phyloP scores from a whole-genome alignment of 345 rosid genomes.

The Gossypium anomalum region DNA sequence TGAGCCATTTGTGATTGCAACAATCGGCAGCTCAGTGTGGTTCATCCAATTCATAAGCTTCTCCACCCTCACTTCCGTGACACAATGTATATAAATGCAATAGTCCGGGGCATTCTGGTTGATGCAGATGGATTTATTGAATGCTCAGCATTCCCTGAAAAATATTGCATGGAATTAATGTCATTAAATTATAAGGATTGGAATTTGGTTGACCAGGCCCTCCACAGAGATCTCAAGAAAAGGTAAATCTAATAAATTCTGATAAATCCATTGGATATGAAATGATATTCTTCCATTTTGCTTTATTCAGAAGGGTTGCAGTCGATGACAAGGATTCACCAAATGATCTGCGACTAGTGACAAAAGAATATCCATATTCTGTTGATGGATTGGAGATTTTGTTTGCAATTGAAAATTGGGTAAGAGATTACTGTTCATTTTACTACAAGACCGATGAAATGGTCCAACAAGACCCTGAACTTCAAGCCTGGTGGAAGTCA shows the following conservation, averaged over 20 bases:
- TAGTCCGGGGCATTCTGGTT: constrained; percentile 51
- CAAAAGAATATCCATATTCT: constrained; percentile 70
- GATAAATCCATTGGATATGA: neutral
- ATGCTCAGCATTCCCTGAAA: constrained; percentile 52
- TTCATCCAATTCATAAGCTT: constrained; percentile 76
- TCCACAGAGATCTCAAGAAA: constrained; percentile 70
- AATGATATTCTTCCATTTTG: neutral
- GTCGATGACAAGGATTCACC: constrained; percentile 53
- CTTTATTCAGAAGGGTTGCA: constrained; percentile 53
- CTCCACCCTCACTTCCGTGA: constrained; percentile 78
- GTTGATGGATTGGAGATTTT: constrained; percentile 76
- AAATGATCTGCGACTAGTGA: constrained; percentile 49
- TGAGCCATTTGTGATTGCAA: constrained; percentile 72
- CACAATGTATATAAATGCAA: constrained; percentile 73
- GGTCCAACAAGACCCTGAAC: constrained; percentile 47
- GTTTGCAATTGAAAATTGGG: constrained; percentile 69
- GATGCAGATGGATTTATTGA: constrained; percentile 64
- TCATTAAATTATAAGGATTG: constrained; percentile 48
- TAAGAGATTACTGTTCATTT: constrained; percentile 43
- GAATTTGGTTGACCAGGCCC: constrained; percentile 62
- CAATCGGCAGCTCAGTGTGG: constrained; percentile 72
- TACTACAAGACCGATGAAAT: constrained; percentile 49
- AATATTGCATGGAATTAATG: constrained; percentile 65
- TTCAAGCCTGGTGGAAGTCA: constrained; percentile 75
- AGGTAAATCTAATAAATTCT: constrained; percentile 32